phyloP scores from a whole-genome alignment of 768 basidiomycete genomes.

The Suillus decipiens region DNA sequence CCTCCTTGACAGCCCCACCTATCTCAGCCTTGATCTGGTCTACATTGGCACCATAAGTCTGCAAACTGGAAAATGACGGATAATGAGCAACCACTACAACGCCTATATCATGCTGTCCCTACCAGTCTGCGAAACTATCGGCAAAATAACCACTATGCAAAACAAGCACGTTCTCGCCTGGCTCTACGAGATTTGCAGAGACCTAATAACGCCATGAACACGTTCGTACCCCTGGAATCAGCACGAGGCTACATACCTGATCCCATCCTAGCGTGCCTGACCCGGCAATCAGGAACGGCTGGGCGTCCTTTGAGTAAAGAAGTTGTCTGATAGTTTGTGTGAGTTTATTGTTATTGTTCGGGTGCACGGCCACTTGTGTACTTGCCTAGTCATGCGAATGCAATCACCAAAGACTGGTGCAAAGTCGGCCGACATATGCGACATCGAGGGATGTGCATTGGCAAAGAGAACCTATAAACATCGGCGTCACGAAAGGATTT shows the following conservation, averaged over 20 bases:
- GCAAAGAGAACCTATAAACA: conserved; percentile 74
- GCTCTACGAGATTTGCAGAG: conserved; percentile 86
- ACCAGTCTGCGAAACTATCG: conserved; percentile 89
- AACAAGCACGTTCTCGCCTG: conserved; percentile 77
- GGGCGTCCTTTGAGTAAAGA: conserved; percentile 73
- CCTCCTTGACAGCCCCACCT: conserved; percentile 67
- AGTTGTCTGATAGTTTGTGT: conserved; percentile 53
- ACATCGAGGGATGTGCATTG: conserved; percentile 90
- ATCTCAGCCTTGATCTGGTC: conserved; percentile 81
- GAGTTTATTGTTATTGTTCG: conserved; percentile 3
- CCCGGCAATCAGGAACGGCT: conserved; percentile 93
- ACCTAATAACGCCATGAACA: conserved; percentile 55
- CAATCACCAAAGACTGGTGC: conserved; percentile 86
- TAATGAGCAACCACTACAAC: neutral
- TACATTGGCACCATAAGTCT: conserved; percentile 87
- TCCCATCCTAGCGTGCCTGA: conserved; percentile 98
- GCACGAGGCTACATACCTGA: conserved; percentile 50
- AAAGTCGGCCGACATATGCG: conserved; percentile 89
- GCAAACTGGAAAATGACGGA: conserved; percentile 50
- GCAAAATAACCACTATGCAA: conserved; percentile 94
- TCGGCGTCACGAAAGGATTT: neutral
- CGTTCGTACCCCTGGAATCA: neutral
- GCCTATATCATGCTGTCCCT: conserved; percentile 14
- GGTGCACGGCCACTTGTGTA: conserved; percentile 17
- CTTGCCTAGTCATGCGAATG: conserved; percentile 76